phyloP scores from a whole-genome alignment of 2,329 filamentous ascomycete species.

The Verticillium zaregamsianum region DNA sequence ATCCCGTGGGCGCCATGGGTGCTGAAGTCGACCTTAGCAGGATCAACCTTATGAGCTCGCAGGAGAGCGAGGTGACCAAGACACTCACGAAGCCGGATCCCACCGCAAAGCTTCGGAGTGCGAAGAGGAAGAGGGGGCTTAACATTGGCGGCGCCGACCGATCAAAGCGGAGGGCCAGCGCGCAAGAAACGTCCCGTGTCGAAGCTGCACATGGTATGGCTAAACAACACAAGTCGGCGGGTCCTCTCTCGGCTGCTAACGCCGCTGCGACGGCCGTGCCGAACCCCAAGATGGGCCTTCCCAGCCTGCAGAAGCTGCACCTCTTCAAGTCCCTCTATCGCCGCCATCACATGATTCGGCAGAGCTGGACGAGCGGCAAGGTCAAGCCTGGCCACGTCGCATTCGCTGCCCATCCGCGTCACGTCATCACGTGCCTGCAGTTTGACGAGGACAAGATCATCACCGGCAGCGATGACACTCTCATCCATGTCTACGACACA shows the following conservation, averaged over 20 bases:
- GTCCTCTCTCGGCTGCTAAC: conserved; percentile 80
- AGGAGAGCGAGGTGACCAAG: conserved; percentile 30
- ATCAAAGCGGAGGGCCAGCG: conserved; percentile 48
- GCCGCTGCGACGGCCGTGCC: conserved; percentile 80
- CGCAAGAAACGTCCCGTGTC: conserved; percentile 41
- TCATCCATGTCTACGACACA: conserved; percentile 97
- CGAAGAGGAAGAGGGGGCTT: conserved; percentile 53
- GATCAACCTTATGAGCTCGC: conserved; percentile 45
- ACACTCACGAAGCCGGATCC: conserved; percentile 31
- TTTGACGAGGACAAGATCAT: conserved; percentile 98
- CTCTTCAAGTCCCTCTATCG: conserved; percentile 96
- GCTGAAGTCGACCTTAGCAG: conserved; percentile 77
- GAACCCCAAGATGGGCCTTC: conserved; percentile 73
- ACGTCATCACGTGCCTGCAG: conserved; percentile 96
- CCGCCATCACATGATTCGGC: conserved; percentile 83
- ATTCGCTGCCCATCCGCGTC: conserved; percentile 91
- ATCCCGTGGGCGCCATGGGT: conserved; percentile 69
- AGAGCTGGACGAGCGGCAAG: conserved; percentile 85
- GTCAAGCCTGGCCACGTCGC: conserved; percentile 87
- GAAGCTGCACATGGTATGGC: conserved; percentile 39
- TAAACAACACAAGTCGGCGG: conserved; percentile 62
- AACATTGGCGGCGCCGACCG: conserved; percentile 43
- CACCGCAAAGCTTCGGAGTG: conserved; percentile 39
- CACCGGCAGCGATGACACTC: conserved; percentile 93
- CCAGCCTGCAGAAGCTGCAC: conserved; percentile 77